Evolutionary conservation across 2,329 filamentous ascomycete species (phyloP).

Genomic region (Talaromyces marneffei): DNA sequence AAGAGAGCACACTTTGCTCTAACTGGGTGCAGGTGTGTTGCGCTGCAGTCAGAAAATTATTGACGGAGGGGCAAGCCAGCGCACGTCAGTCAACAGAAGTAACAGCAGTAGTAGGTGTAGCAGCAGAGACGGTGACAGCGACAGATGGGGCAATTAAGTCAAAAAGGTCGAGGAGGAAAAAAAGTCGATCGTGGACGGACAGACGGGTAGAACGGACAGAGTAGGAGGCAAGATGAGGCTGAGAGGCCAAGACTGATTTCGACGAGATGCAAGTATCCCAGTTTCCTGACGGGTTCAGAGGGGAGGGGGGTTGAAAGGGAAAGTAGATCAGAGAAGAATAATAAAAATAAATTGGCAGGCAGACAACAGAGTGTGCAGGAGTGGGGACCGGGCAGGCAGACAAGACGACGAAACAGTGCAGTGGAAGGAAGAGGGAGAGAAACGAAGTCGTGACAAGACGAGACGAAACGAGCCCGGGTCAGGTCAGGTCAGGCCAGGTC

Average conservation of each 20-base stretch:
- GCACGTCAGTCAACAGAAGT: constrained; percentile 5
- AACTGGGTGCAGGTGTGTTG: constrained; percentile 11
- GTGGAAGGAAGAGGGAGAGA: not conserved
- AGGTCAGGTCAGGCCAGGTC: constrained; percentile 1
- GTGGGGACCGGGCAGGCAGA: not conserved
- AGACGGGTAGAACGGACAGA: not conserved
- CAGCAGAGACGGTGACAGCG: not conserved
- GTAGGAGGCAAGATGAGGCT: constrained; percentile 12
- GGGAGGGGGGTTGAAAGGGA: not conserved
- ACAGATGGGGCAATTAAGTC: constrained; percentile 9
- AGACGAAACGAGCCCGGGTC: not conserved
- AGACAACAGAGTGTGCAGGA: not conserved
- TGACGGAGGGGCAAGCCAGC: constrained; percentile 10
- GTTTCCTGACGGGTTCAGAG: constrained; percentile 1
- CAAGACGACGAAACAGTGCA: constrained; percentile 3
- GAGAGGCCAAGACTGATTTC: constrained; percentile 6
- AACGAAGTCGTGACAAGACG: not conserved
- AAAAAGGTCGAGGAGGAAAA: not conserved
- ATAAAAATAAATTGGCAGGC: not conserved
- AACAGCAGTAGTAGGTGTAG: not conserved
- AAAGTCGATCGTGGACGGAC: not conserved
- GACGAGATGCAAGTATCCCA: not conserved
- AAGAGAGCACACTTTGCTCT: constrained; percentile 3
- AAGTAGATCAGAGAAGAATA: not conserved
- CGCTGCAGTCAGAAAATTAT: constrained; percentile 5